A percentile compares a stretch with the other conserved stretches of the same genome.
These are phyloP conservation scores for Coccomyxa subellipsoidea DNA, from an alignment of 163 green algal genomes.

Conservation along the genomic window DNA sequence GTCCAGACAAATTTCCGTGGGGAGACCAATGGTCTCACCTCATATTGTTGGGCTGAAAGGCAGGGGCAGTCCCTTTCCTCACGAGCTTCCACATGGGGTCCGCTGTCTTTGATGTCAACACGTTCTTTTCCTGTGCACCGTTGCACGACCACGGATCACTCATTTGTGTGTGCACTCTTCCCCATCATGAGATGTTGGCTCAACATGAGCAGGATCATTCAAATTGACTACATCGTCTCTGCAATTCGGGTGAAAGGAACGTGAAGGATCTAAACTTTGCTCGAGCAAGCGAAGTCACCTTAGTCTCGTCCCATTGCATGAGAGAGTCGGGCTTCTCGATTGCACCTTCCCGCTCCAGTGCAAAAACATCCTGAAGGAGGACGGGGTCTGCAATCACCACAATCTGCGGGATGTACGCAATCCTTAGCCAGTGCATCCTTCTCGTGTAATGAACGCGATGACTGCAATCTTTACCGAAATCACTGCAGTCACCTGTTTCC, in stretches of 20 bases:
- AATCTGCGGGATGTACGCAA: not conserved
- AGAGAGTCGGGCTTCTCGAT: not conserved
- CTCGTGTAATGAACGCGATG: no score
- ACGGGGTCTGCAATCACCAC: not conserved
- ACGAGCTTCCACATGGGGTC: constrained; percentile 13
- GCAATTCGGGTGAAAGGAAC: no score
- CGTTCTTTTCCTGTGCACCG: not conserved
- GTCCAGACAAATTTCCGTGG: no score
- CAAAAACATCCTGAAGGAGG: not conserved
- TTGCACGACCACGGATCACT: not conserved
- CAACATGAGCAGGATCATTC: no score
- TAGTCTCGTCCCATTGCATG: not conserved
- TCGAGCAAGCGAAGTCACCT: no score
- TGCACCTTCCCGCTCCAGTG: not conserved
- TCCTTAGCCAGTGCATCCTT: no score
- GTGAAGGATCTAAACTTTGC: no score
- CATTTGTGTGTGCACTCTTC: no score
- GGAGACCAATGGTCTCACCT: not conserved
- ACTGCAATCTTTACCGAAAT: no score
- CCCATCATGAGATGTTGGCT: no score
- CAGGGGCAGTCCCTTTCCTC: not conserved
- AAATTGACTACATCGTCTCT: no score
- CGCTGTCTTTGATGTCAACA: not conserved
- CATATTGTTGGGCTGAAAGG: not conserved
- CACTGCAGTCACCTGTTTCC: not conserved